phyloP scores from a whole-genome alignment of 495 filamentous ascomycete species.

The Immersiella caudata region DNA sequence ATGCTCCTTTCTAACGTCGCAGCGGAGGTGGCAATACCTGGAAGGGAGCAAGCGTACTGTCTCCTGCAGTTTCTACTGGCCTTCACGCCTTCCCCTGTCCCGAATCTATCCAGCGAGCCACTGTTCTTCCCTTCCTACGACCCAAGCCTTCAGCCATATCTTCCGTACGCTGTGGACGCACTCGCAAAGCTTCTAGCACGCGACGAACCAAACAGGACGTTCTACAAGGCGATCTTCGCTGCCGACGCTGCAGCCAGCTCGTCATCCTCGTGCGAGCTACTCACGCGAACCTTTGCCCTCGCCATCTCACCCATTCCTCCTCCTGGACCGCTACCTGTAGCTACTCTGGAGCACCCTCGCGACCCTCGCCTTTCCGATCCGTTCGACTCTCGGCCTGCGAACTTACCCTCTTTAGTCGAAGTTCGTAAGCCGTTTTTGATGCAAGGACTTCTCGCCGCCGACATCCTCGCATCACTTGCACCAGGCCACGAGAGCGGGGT shows the following conservation, averaged over 20 bases:
- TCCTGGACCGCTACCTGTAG: neutral
- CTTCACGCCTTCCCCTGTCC: conserved; percentile 77
- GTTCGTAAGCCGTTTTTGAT: conserved; percentile 82
- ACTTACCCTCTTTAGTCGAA: conserved; percentile 67
- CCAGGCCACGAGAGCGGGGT: conserved; percentile 71
- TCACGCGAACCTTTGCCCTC: conserved; percentile 86
- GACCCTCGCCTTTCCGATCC: conserved; percentile 46
- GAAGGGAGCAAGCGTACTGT: conserved; percentile 83
- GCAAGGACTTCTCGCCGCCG: conserved; percentile 89
- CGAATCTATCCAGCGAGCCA: conserved; percentile 52
- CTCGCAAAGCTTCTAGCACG: conserved; percentile 90
- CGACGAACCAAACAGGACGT: conserved; percentile 87
- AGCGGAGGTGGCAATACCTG: conserved; percentile 76
- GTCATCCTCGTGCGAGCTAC: conserved; percentile 71
- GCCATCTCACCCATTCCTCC: conserved; percentile 78
- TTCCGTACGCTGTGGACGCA: conserved; percentile 84
- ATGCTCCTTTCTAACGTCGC: conserved; percentile 86
- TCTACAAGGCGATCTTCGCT: conserved; percentile 78
- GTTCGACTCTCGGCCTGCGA: conserved; percentile 44
- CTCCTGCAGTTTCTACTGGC: conserved; percentile 87
- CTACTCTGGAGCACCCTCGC: conserved; percentile 4
- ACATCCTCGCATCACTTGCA: conserved; percentile 77
- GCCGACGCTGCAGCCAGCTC: conserved; percentile 57
- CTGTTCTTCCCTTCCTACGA: conserved; percentile 81
- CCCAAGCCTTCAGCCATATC: conserved; percentile 79